Conservation (phyloP, 306 rosid genomes). For the Arachis stenosperma region DNA sequence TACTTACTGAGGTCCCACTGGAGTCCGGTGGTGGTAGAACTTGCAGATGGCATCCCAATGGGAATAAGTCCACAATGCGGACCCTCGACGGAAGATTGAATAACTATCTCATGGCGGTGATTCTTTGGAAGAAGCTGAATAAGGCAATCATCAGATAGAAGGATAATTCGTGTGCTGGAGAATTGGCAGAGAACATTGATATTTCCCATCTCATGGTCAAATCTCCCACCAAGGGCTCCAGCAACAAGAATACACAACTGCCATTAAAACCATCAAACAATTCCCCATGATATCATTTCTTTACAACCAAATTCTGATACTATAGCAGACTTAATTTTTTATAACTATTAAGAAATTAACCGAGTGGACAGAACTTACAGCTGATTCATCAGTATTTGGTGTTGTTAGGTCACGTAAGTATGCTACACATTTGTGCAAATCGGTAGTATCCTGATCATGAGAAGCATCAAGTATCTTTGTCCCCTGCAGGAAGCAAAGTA, state of each 20-base stretch:
- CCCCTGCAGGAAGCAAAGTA: slow-evolving; percentile 65
- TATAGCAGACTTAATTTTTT: slow-evolving; percentile 4
- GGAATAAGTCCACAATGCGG: slow-evolving; percentile 96
- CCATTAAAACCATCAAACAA: slow-evolving; percentile 28
- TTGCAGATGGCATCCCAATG: slow-evolving; percentile 77
- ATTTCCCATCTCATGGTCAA: slow-evolving; percentile 96
- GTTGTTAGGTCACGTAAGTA: slow-evolving; percentile 54
- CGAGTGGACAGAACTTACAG: slow-evolving; percentile 50
- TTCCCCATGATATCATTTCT: slow-evolving; percentile 15
- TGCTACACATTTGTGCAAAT: slow-evolving; percentile 81
- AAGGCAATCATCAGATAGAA: slow-evolving; percentile 84
- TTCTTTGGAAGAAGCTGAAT: slow-evolving; percentile 81
- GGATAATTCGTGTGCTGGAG: slow-evolving; percentile 65
- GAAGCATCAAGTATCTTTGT: slow-evolving; percentile 75
- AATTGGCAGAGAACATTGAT: slow-evolving; percentile 76
- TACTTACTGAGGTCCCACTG: slow-evolving; percentile 90
- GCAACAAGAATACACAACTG: slow-evolving; percentile 84
- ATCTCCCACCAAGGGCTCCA: slow-evolving; percentile 98
- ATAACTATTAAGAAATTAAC: slow-evolving; percentile 28
- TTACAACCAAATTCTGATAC: slow-evolving; percentile 17
- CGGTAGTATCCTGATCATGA: slow-evolving; percentile 92
- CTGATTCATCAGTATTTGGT: slow-evolving; percentile 52
- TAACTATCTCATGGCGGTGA: slow-evolving; percentile 64
- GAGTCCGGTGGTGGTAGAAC: slow-evolving; percentile 88
- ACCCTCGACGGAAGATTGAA: slow-evolving; percentile 82